These are phyloP conservation scores for Pythium pyrilobum DNA, from an alignment of 352 stramenopile species.

Conservation along the genomic window DNA sequence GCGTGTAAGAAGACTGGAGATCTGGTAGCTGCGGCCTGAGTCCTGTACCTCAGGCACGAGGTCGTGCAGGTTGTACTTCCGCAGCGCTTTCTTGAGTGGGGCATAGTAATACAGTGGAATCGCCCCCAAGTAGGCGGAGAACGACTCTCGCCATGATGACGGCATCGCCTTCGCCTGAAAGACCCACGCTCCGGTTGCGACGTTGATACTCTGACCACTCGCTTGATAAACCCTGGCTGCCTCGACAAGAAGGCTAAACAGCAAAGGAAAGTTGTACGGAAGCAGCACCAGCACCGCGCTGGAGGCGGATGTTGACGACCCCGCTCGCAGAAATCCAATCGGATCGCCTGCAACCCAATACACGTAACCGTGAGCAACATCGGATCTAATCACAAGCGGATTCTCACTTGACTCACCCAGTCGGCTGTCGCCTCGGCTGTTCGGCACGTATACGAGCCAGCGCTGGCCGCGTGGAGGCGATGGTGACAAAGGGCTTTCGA, in stretches of 20 bases:
- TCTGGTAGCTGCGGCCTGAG: constrained; percentile 76
- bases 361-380: neutral
- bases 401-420: constrained; percentile 27
- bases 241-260: constrained; percentile 81
- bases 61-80: constrained; percentile 86
- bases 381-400: neutral
- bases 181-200: constrained; percentile 57
- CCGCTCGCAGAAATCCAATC: constrained; percentile 69
- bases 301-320: constrained; percentile 20
- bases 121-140: constrained; percentile 69
- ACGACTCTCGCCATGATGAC: constrained; percentile 77
- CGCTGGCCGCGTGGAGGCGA: constrained; percentile 64
- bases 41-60: constrained; percentile 84
- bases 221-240: constrained; percentile 76
- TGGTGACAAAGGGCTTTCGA: constrained; percentile 56
- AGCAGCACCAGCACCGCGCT: constrained; percentile 71
- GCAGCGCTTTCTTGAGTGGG: constrained; percentile 74
- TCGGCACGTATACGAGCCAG: constrained; percentile 80
- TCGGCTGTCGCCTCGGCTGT: constrained; percentile 77
- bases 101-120: constrained; percentile 82
- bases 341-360: constrained; percentile 56
- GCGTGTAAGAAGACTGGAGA: constrained; percentile 69
- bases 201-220: constrained; percentile 73
- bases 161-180: constrained; percentile 87
- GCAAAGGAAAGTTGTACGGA: constrained; percentile 85